Conservation (phyloP, 352 stramenopile species). For the Elongisporangium anandrum region DNA sequence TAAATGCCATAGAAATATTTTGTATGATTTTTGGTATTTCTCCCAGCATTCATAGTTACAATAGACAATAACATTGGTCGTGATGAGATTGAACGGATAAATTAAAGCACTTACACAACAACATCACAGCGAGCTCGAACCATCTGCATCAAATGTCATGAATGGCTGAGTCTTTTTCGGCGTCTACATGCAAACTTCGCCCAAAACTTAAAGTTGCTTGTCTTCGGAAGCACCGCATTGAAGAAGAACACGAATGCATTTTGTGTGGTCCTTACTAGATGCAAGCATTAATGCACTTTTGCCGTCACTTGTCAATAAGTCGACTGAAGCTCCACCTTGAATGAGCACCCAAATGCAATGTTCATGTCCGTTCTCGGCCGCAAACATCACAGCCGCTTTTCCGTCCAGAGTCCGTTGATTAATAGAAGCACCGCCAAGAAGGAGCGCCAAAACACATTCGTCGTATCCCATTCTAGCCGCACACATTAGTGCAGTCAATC, state of each 20-base stretch:
- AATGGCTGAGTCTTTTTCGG: no score
- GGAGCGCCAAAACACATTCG: not conserved
- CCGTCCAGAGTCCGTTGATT: not conserved
- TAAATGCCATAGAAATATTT: no score
- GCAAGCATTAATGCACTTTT: not conserved
- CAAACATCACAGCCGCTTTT: slow-evolving; percentile 8
- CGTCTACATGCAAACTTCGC: no score
- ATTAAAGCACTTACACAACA: no score
- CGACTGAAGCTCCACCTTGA: slow-evolving; percentile 7
- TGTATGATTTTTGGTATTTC: no score
- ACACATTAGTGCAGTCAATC: not conserved
- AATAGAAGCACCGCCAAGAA: not conserved
- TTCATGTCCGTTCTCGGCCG: slow-evolving; percentile 4
- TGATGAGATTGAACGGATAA: no score
- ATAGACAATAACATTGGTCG: no score
- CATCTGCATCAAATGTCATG: no score
- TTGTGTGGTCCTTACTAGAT: not conserved
- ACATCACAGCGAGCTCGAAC: no score
- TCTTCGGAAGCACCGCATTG: not conserved
- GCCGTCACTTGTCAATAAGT: slow-evolving; percentile 1
- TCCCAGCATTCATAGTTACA: no score
- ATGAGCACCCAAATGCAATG: slow-evolving; percentile 8
- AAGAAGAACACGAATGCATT: not conserved
- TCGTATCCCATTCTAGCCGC: not conserved
- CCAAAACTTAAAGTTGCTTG: no score